These are phyloP conservation scores for Thermochaetoides dissita DNA, from an alignment of 2,329 filamentous ascomycete species.

Conservation along the genomic window DNA sequence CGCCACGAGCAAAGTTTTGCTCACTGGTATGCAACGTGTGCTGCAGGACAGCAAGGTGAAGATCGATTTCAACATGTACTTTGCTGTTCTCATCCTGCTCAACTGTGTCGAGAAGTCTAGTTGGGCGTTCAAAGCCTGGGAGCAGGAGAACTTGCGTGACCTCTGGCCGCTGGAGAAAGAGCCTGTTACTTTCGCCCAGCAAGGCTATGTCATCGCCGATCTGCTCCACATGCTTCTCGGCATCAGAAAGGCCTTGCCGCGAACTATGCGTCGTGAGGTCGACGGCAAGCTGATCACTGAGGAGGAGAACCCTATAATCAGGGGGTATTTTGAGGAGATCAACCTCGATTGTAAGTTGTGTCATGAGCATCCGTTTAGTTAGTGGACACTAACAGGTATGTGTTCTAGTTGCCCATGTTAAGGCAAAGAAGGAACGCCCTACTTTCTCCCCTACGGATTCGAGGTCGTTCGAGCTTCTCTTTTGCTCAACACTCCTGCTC, in stretches of 20 bases:
- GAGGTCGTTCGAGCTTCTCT: conserved; percentile 31
- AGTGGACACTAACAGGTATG: conserved; percentile 1
- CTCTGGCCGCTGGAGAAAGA: conserved; percentile 49
- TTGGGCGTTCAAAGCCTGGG: conserved; percentile 56
- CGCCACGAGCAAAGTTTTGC: conserved; percentile 40
- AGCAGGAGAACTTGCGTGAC: conserved; percentile 43
- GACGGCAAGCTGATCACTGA: conserved; percentile 36
- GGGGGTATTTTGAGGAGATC: conserved; percentile 40
- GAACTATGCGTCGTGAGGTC: conserved; percentile 28
- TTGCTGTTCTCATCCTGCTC: conserved; percentile 47
- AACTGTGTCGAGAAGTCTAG: conserved; percentile 55
- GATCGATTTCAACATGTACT: conserved; percentile 46
- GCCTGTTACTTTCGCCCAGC: conserved; percentile 41
- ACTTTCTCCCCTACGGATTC: conserved; percentile 36
- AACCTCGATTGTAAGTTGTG: conserved; percentile 41
- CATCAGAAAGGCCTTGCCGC: conserved; percentile 46
- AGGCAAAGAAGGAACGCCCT: conserved; percentile 34
- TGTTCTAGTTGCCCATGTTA: conserved; percentile 25
- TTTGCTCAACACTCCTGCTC: conserved; percentile 29
- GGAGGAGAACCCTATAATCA: conserved; percentile 31
- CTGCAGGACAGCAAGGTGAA: conserved; percentile 47
- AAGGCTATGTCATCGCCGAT: conserved; percentile 44
- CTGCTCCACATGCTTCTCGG: conserved; percentile 46
- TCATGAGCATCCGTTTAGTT: background rate
- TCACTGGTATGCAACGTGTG: conserved; percentile 46